Conservation (phyloP, 768 basidiomycete genomes). For the Lactarius sp. region DNA sequence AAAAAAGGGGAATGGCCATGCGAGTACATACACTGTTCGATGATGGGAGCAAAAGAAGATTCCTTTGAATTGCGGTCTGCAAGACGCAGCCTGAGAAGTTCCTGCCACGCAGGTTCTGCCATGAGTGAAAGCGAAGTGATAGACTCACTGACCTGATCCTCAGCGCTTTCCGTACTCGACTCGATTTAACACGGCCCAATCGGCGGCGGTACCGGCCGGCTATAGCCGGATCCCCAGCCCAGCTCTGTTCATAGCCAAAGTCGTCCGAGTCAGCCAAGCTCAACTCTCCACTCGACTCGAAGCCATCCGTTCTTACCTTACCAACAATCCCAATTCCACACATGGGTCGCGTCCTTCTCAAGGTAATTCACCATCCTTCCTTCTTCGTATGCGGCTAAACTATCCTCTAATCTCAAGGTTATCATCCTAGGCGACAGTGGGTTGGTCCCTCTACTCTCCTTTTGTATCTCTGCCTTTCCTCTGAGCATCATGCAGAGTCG, state of each 20-base stretch:
- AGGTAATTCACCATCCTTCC: constrained; percentile 42
- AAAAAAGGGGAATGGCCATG: constrained; percentile 12
- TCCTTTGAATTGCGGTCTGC: constrained; percentile 80
- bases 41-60: constrained; percentile 74
- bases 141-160: neutral
- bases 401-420: constrained; percentile 50
- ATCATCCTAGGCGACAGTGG: constrained; percentile 99
- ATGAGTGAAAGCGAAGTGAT: constrained; percentile 37
- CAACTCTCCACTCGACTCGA: constrained; percentile 3
- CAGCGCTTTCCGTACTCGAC: neutral
- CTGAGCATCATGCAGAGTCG: constrained; percentile 55
- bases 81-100: constrained; percentile 70
- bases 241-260: neutral
- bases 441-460: constrained; percentile 42
- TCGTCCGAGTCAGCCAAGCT: neutral
- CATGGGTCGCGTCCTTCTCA: constrained; percentile 86
- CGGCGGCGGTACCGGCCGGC: neutral
- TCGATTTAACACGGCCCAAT: neutral
- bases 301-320: no score
- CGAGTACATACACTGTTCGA: constrained; percentile 81
- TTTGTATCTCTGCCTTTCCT: no score
- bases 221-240: neutral
- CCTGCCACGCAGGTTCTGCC: constrained; percentile 84
- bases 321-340: constrained; percentile 16
- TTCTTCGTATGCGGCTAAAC: constrained; percentile 16